phyloP scores from a whole-genome alignment of 192 early-diverging fungal genomes.

The Entrophospora sp. region DNA sequence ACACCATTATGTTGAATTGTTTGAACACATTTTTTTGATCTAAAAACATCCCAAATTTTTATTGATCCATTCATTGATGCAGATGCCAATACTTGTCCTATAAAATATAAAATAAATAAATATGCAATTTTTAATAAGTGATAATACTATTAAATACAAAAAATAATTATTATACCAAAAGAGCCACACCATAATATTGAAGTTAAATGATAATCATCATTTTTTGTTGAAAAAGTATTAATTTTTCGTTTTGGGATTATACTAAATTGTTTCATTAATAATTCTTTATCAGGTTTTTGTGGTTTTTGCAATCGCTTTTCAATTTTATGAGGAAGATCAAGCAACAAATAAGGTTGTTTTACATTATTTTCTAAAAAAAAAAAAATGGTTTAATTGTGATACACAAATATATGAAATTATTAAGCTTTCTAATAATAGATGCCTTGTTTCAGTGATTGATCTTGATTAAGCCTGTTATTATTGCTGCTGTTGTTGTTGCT shows the following conservation, averaged over 20 bases:
- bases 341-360: no score
- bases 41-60: slow-evolving; percentile 18
- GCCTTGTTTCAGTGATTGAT: no score
- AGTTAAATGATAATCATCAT: slow-evolving; percentile 13
- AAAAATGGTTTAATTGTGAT: no score
- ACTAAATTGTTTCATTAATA: background rate
- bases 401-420: no score
- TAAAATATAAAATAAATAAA: background rate
- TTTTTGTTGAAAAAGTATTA: background rate
- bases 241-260: slow-evolving; percentile 1
- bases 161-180: slow-evolving; percentile 6
- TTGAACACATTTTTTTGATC: slow-evolving; percentile 12
- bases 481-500: no score
- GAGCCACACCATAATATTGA: slow-evolving; percentile 15
- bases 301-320: no score
- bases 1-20: slow-evolving; percentile 10
- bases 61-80: slow-evolving; percentile 20
- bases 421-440: no score
- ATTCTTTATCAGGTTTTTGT: no score
- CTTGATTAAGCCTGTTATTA: no score
- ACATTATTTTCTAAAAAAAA: no score
- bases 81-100: slow-evolving; percentile 19
- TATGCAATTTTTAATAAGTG: no score
- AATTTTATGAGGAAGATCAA: no score
- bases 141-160: background rate